These are phyloP conservation scores for Ascochyta lentis DNA, from an alignment of 2,329 filamentous ascomycete genomes.

Conservation along the genomic window DNA sequence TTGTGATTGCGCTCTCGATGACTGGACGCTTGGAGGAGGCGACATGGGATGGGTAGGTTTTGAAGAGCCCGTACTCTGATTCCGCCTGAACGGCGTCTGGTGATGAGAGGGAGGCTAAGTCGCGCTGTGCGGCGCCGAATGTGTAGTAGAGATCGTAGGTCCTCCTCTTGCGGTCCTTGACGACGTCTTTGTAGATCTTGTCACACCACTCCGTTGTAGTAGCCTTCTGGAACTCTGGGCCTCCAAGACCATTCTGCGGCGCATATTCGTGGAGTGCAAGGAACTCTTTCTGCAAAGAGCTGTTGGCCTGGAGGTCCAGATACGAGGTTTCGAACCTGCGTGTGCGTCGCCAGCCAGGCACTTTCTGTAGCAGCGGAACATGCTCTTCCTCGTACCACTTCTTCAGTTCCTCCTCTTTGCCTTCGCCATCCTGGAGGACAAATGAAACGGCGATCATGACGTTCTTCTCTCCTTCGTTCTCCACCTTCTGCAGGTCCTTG, in stretches of 20 bases:
- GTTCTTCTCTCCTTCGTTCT: conserved; percentile 61
- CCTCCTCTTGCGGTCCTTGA: conserved; percentile 64
- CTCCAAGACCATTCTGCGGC: conserved; percentile 69
- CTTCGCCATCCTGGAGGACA: conserved; percentile 60
- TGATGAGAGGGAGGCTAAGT: conserved; percentile 65
- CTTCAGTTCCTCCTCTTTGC: conserved; percentile 61
- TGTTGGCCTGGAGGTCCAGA: conserved; percentile 54
- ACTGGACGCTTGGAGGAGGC: conserved; percentile 50
- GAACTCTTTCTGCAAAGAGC: conserved; percentile 56
- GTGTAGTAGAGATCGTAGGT: conserved; percentile 78
- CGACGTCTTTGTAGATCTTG: conserved; percentile 65
- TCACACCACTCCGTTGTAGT: conserved; percentile 67
- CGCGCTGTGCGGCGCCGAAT: conserved; percentile 76
- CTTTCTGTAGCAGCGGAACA: conserved; percentile 71
- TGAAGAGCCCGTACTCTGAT: conserved; percentile 62
- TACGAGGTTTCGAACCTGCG: conserved; percentile 72
- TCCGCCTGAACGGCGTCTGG: conserved; percentile 56
- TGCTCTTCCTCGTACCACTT: conserved; percentile 81
- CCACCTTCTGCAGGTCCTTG: conserved; percentile 64
- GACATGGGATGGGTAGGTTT: conserved; percentile 58
- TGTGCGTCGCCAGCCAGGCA: conserved; percentile 80
- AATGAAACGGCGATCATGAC: conserved; percentile 69
- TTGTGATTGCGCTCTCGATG: conserved; percentile 72
- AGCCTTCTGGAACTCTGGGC: conserved; percentile 68
- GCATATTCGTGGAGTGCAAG: conserved; percentile 77